Conservation (phyloP, 2,329 filamentous ascomycete species). For the Talaromyces sp. region DNA sequence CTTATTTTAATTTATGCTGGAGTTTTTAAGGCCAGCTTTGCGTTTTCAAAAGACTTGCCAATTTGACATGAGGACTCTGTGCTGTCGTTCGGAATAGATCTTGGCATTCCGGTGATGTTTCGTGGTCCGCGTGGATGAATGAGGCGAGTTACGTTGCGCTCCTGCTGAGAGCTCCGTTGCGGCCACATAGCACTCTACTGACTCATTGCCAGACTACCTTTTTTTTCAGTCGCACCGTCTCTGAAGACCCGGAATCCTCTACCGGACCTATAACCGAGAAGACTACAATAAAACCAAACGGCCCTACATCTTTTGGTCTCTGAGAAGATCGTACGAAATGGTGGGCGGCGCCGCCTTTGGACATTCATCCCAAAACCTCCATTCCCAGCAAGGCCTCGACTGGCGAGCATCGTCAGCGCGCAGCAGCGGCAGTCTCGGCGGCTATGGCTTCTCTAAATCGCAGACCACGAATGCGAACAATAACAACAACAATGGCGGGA, state of each 20-base stretch:
- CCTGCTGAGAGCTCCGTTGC: constrained; percentile 5
- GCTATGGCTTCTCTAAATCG: constrained; percentile 29
- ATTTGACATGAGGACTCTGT: background rate
- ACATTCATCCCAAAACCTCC: constrained; percentile 63
- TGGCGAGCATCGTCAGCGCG: constrained; percentile 48
- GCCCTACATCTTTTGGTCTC: background rate
- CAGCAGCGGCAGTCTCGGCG: constrained; percentile 38
- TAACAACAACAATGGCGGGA: constrained; percentile 46
- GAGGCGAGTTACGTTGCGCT: constrained; percentile 1
- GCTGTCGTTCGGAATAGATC: background rate
- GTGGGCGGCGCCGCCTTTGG: constrained; percentile 43
- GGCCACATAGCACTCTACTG: constrained; percentile 5
- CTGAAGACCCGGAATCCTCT: background rate
- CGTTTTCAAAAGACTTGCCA: background rate
- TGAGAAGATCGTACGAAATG: background rate
- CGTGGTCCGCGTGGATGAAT: background rate
- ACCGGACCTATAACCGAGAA: background rate
- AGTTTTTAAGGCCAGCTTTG: background rate
- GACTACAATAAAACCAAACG: background rate
- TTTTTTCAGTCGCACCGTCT: background rate
- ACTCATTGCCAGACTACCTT: background rate
- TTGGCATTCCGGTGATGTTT: background rate
- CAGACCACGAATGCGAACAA: constrained; percentile 12
- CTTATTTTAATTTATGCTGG: background rate
- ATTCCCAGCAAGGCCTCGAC: constrained; percentile 59